phyloP scores from a whole-genome alignment of 1,139 yeast genomes.

The Yamadazyma epiphylla region DNA sequence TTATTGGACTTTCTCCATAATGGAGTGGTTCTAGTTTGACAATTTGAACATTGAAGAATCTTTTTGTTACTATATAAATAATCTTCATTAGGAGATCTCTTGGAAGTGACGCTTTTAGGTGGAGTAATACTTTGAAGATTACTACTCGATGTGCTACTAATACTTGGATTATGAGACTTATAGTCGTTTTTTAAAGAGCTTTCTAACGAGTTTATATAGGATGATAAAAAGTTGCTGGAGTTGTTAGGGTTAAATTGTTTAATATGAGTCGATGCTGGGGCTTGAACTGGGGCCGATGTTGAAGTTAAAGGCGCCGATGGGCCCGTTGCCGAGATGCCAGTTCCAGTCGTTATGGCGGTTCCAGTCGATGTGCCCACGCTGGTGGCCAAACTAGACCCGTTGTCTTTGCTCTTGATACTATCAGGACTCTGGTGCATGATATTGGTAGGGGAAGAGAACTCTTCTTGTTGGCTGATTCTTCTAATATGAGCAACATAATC shows the following conservation, averaged over 20 bases:
- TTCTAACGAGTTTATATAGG: conserved; percentile 40
- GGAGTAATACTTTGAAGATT: conserved; percentile 15
- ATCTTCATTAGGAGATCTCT: conserved; percentile 9
- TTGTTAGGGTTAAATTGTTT: conserved; percentile 3
- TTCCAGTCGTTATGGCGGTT: background rate
- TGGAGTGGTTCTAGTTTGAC: conserved; percentile 45
- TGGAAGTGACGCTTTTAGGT: conserved; percentile 15
- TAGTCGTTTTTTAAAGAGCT: conserved; percentile 30
- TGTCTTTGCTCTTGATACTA: conserved; percentile 1
- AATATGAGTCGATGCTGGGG: background rate
- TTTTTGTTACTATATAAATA: conserved; percentile 15
- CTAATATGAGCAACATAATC: conserved; percentile 48
- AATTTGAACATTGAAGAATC: conserved; percentile 39
- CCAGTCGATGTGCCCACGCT: background rate
- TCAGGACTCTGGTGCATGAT: conserved; percentile 5
- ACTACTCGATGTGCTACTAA: background rate
- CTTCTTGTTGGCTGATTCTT: conserved; percentile 40
- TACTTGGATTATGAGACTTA: conserved; percentile 6
- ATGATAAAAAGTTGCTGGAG: conserved; percentile 27
- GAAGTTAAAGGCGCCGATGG: background rate
- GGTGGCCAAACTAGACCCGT: background rate
- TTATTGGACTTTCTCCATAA: conserved; percentile 44
- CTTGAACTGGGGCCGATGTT: background rate
- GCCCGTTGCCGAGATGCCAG: background rate
- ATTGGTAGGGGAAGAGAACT: conserved; percentile 11